Conservation (phyloP, 495 filamentous ascomycete species). For the Ramalina peruviana region DNA sequence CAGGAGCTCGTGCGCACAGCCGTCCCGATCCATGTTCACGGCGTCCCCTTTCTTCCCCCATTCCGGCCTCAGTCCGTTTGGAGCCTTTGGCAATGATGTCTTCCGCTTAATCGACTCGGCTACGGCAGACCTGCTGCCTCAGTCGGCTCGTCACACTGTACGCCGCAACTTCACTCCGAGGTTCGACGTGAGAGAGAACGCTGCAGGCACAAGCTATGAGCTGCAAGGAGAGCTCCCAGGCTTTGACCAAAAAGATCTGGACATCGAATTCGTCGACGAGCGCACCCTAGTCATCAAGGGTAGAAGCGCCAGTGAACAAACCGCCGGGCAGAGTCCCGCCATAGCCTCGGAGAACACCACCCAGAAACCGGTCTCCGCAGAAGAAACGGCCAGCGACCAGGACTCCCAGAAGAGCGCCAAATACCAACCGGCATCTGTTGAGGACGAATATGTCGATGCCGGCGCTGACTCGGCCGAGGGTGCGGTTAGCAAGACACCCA, state of each 20-base stretch:
- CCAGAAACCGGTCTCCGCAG: constrained; percentile 5
- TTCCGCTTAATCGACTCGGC: constrained; percentile 12
- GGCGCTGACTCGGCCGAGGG: constrained; percentile 24
- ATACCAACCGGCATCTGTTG: constrained; percentile 44
- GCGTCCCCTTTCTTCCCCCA: constrained; percentile 10
- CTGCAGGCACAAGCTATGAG: constrained; percentile 46
- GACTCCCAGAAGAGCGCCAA: constrained; percentile 14
- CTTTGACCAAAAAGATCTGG: constrained; percentile 58
- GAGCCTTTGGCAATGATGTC: constrained; percentile 1
- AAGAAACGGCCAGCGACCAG: constrained; percentile 22
- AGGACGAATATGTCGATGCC: constrained; percentile 40
- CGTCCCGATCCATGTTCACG: constrained; percentile 7
- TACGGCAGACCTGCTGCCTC: constrained; percentile 8
- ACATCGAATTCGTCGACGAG: constrained; percentile 73
- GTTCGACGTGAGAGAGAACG: constrained; percentile 65
- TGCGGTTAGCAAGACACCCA: constrained; percentile 16
- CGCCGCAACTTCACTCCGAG: constrained; percentile 46
- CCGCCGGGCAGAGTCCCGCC: constrained; percentile 19
- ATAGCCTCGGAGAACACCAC: constrained; percentile 20
- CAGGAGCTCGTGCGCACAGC: neutral
- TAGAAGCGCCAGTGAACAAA: constrained; percentile 41
- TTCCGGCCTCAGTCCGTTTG: neutral
- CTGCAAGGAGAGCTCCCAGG: constrained; percentile 85
- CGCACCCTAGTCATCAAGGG: constrained; percentile 66
- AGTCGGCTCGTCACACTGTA: neutral